These are phyloP conservation scores for Fusarium chuoi DNA, from an alignment of 2,329 filamentous ascomycete genomes.

Conservation along the genomic window DNA sequence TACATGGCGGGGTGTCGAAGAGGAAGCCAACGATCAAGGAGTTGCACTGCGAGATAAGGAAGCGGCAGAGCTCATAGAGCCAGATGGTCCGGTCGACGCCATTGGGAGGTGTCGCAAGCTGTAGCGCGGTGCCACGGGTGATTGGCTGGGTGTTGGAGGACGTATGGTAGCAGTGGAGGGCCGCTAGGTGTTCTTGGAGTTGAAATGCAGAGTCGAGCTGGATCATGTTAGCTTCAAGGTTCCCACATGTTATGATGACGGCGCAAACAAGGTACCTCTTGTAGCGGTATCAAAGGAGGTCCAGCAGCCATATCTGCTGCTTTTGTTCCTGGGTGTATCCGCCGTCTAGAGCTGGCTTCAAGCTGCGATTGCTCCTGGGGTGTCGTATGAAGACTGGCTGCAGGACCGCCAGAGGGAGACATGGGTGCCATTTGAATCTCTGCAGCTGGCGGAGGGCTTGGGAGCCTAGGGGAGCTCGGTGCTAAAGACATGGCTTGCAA, in stretches of 20 bases:
- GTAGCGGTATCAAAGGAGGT: conserved; percentile 85
- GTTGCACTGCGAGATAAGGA: conserved; percentile 95
- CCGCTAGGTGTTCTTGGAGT: conserved; percentile 95
- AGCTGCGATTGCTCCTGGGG: conserved; percentile 72
- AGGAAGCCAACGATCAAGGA: conserved; percentile 92
- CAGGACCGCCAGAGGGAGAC: conserved; percentile 72
- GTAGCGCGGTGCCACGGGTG: conserved; percentile 76
- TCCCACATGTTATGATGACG: not conserved
- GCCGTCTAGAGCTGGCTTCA: conserved; percentile 79
- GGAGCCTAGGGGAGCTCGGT: conserved; percentile 89
- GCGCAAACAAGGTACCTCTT: conserved; percentile 68
- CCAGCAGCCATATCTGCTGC: conserved; percentile 93
- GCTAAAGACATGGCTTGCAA: conserved; percentile 62
- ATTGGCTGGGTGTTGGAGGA: conserved; percentile 75
- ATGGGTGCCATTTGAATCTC: conserved; percentile 90
- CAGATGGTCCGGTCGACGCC: conserved; percentile 88
- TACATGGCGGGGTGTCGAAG: conserved; percentile 89
- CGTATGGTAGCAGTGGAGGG: conserved; percentile 86
- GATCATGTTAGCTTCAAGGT: conserved; percentile 21
- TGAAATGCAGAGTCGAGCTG: conserved; percentile 98
- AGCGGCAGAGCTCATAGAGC: conserved; percentile 98
- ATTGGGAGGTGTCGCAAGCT: conserved; percentile 81
- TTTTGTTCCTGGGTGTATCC: conserved; percentile 92
- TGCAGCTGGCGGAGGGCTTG: conserved; percentile 92
- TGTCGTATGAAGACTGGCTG: conserved; percentile 66